Conservation (phyloP, 2,329 filamentous ascomycete species). For the Colletotrichum somersetense region DNA sequence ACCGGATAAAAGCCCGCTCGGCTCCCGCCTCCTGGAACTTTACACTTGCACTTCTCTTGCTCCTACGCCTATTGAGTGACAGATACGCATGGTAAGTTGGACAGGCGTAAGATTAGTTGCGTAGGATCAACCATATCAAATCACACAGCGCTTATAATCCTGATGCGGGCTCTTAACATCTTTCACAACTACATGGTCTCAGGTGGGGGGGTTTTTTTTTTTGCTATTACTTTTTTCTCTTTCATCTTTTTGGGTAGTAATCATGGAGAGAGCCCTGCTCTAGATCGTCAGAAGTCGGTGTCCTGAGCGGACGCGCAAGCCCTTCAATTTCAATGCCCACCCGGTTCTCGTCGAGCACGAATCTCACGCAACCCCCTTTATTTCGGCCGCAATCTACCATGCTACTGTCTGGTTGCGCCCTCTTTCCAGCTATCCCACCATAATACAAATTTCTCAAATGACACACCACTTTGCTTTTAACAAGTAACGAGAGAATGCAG, state of each 20-base stretch:
- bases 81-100: neutral
- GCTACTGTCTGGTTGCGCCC: slow-evolving; percentile 18
- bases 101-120: neutral
- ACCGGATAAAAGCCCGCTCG: neutral
- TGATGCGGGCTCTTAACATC: neutral
- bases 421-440: neutral
- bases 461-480: neutral
- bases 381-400: slow-evolving; percentile 20
- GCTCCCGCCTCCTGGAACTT: neutral
- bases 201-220: neutral
- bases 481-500: slow-evolving; percentile 15
- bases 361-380: slow-evolving; percentile 14
- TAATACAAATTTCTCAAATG: neutral
- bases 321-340: neutral
- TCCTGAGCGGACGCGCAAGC: neutral
- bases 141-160: neutral
- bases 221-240: too few species aligned
- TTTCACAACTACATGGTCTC: neutral
- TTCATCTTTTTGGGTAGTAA: neutral
- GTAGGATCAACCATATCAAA: neutral
- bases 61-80: too few species aligned
- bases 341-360: neutral
- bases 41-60: neutral
- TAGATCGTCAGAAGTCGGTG: neutral
- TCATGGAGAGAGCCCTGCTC: slow-evolving; percentile 9